Evolutionary conservation across 371 early-diverging fungal species (phyloP).

Genomic region (Zychaea mexicana): DNA sequence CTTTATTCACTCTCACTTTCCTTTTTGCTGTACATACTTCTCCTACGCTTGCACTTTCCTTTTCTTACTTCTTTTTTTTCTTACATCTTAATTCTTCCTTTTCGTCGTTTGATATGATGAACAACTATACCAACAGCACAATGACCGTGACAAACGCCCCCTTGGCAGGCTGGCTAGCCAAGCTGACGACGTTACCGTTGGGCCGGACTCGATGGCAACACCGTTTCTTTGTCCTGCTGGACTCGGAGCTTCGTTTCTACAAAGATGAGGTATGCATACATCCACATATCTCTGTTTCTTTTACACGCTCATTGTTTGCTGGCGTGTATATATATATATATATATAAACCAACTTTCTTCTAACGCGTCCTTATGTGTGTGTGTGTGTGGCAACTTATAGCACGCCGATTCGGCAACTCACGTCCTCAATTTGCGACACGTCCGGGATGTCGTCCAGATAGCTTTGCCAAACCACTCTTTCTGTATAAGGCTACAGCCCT

Average conservation of each 20-base stretch:
- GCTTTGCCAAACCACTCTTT: constrained; percentile 1
- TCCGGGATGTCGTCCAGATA: not conserved
- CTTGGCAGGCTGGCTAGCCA: constrained; percentile 13
- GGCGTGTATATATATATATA: too few relatives aligned
- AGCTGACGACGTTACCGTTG: constrained; percentile 9
- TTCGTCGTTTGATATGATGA: constrained; percentile 3
- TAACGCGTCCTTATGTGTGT: not conserved
- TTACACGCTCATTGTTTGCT: too few relatives aligned
- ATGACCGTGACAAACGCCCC: constrained; percentile 3
- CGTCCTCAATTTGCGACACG: not conserved
- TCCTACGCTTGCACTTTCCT: not conserved
- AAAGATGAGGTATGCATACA: constrained; percentile 36
- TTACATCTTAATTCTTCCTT: not conserved
- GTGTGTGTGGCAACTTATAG: too few relatives aligned
- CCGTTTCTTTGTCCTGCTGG: constrained; percentile 38
- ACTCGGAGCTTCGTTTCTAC: constrained; percentile 41
- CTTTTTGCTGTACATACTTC: not conserved
- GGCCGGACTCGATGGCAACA: constrained; percentile 30
- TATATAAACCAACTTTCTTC: not conserved
- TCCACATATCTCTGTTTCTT: too few relatives aligned
- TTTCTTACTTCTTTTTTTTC: not conserved
- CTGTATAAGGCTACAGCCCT: constrained; percentile 32
- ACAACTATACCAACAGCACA: not conserved
- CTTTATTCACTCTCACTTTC: not conserved
- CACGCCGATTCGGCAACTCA: constrained; percentile 1